A percentile compares a stretch with the other conserved stretches of the same genome.
Evolutionary conservation across 169 alveolate species (phyloP).

Genomic region (Eimeria sp.): DNA sequence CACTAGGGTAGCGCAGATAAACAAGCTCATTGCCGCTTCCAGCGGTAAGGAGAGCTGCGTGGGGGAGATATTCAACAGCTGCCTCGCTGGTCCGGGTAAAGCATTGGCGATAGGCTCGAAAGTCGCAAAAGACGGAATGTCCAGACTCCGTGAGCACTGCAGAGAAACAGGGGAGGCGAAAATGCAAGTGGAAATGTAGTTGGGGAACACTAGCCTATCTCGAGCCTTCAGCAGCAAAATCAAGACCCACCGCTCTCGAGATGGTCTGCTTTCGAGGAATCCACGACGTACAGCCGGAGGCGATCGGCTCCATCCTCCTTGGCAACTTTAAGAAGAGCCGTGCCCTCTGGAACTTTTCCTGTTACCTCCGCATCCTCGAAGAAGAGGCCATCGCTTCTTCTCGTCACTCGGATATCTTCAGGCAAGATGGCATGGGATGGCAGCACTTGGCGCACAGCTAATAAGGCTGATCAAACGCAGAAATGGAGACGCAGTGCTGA

Average conservation of each 20-base stretch:
- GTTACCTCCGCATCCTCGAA: constrained; percentile 32
- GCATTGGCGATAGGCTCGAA: constrained; percentile 43
- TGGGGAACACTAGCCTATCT: background rate
- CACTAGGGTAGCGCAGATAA: constrained; percentile 49
- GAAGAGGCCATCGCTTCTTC: background rate
- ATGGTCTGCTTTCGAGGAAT: constrained; percentile 4
- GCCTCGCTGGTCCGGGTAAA: constrained; percentile 8
- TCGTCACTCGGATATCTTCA: constrained; percentile 15
- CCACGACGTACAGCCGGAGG: constrained; percentile 28
- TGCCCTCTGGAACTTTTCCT: constrained; percentile 43
- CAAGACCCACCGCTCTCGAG: constrained; percentile 47
- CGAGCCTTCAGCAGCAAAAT: background rate
- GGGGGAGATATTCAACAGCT: background rate
- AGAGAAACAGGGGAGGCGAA: background rate
- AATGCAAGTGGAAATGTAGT: background rate
- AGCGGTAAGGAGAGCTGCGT: background rate
- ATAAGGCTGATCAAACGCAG: background rate
- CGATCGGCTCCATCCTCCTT: background rate
- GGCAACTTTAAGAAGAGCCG: constrained; percentile 21
- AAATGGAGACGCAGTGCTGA: background rate
- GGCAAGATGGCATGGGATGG: constrained; percentile 7
- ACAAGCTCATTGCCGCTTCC: background rate
- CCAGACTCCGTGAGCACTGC: constrained; percentile 39
- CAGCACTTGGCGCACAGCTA: constrained; percentile 63
- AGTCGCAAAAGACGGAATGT: constrained; percentile 28